These are phyloP conservation scores for Panicum miliaceum DNA, from an alignment of 176 grass and related monocot genomes.

Conservation along the genomic window DNA sequence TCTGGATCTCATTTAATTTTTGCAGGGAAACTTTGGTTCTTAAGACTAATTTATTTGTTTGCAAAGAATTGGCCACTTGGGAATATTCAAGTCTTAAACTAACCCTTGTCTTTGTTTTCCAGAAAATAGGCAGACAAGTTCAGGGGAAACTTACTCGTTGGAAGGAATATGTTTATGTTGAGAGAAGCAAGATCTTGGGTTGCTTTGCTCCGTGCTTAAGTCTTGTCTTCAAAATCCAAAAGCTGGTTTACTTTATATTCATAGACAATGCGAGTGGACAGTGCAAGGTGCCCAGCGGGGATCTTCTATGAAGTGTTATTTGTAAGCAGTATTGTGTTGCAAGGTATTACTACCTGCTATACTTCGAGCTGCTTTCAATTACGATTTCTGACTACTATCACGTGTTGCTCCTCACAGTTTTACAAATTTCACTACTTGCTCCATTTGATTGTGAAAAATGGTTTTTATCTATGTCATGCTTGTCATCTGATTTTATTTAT, in stretches of 20 bases:
- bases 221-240: constrained; percentile 49
- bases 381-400: not conserved
- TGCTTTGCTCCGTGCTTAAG: constrained; percentile 58
- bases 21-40: not conserved
- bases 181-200: constrained; percentile 49
- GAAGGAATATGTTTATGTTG: constrained; percentile 56
- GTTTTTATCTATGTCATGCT: not conserved
- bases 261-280: constrained; percentile 37
- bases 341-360: not conserved
- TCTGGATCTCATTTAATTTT: not conserved
- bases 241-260: constrained; percentile 59
- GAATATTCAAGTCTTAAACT: constrained; percentile 55
- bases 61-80: constrained; percentile 31
- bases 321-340: not conserved
- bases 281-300: constrained; percentile 19
- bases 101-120: constrained; percentile 54
- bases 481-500: not conserved
- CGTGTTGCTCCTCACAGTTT: not conserved
- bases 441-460: not conserved
- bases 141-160: constrained; percentile 56
- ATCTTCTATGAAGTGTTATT: constrained; percentile 44
- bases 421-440: not conserved
- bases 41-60: constrained; percentile 2
- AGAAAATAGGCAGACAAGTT: constrained; percentile 62
- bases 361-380: not conserved